Evolutionary conservation across 345 rosid species (phyloP), one percentile per base, ranked within the genome.

Genomic region (Gossypium anomalum): DNA sequence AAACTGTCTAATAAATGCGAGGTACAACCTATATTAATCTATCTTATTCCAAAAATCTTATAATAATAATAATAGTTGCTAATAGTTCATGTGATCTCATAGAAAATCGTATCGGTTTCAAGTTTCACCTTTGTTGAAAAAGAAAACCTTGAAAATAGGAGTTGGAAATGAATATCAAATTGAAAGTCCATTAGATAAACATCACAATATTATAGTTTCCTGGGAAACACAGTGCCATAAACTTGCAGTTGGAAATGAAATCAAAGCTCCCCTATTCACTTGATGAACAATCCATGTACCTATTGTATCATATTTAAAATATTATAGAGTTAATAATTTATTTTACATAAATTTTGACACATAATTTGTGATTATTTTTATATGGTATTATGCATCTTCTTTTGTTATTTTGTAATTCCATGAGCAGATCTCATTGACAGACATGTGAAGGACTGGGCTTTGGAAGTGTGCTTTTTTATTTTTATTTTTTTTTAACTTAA

Each of bases 381-480:
- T 55, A 45, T 45, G 13, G 3, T 45, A 34, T 51, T 51, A 14
- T 53, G n/a, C n/a, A 53, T 53, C 22, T 53, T 53, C 1, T 12
- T 23, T 23, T 23, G 0, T 10, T 58, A 23, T 23, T 58, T 75
- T 72, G 82, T 72, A 78, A 82, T 77, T 84, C 82, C 81, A 76
- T 73, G 67, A 74, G 68, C 83, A 78, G 86, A 85, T 82, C 86
- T 82, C 76, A 76, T 85, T 79, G 82, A 78, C 82, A 81, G 82
- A 81, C 90, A 91, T 89, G 92, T 84, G 91, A 89, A 80, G 83
- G 76, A 48, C 78, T 81, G 78, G 76, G 77, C 71, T 75, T 43
- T 56, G 74, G 38, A 13, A 67, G 65, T 62, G 48, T 60, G 9
- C 34, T 34, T 70, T 10, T 10, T 52, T 27, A 0, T 27, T 29